phyloP scores from a whole-genome alignment of 1,139 yeast genomes.

The Yamadazyma epiphylla region DNA sequence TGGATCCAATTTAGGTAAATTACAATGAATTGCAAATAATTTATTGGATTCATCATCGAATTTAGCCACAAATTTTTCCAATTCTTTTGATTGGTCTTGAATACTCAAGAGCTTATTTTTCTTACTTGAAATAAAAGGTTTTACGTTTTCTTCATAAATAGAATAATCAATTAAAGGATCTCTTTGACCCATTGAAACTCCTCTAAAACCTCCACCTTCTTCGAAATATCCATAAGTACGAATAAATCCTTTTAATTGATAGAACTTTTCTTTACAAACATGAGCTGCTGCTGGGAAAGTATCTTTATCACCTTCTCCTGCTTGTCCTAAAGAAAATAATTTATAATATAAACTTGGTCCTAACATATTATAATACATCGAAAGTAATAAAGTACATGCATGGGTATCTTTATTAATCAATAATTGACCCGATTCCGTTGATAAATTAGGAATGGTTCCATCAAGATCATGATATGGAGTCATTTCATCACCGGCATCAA shows the following conservation, averaged over 20 bases:
- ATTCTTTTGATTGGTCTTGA: slow-evolving; percentile 18
- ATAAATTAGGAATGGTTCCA: slow-evolving; percentile 58
- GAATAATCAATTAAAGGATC: slow-evolving; percentile 29
- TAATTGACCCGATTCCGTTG: slow-evolving; percentile 63
- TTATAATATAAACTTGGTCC: slow-evolving; percentile 58
- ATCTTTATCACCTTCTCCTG: slow-evolving; percentile 69
- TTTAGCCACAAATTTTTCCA: slow-evolving; percentile 14
- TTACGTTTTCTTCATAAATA: slow-evolving; percentile 6
- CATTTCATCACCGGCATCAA: slow-evolving; percentile 6
- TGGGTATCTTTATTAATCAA: slow-evolving; percentile 52
- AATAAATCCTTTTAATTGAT: slow-evolving; percentile 45
- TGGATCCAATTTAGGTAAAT: slow-evolving; percentile 39
- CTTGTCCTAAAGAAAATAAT: slow-evolving; percentile 54
- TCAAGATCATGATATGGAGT: slow-evolving; percentile 46
- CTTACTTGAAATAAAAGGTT: slow-evolving; percentile 5
- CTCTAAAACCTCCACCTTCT: slow-evolving; percentile 22
- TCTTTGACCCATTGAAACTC: slow-evolving; percentile 41
- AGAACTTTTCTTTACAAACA: slow-evolving; percentile 42
- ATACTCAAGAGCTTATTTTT: slow-evolving; percentile 5
- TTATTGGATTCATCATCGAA: slow-evolving; percentile 10
- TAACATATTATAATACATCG: slow-evolving; percentile 53
- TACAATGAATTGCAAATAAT: slow-evolving; percentile 35
- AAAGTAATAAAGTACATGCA: slow-evolving; percentile 46
- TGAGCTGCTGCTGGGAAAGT: slow-evolving; percentile 59
- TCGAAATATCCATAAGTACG: slow-evolving; percentile 30